Base-by-base conservation (phyloP, 139 green algal genomes). In the Nannochloris sp. region DNA sequence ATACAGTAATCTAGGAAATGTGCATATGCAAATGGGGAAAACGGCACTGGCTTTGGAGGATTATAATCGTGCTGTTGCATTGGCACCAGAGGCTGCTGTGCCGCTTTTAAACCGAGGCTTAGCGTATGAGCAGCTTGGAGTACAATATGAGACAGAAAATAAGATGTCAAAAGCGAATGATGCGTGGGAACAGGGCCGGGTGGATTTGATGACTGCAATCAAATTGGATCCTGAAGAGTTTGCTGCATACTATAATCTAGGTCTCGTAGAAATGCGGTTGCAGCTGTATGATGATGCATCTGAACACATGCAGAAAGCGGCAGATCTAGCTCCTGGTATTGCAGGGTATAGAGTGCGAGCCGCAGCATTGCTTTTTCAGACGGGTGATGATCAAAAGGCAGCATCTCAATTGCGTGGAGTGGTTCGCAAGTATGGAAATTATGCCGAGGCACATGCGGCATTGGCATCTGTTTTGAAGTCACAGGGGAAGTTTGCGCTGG, bases 271-370 rank as follows among this genome's bases (percentile, higher is more conserved):
- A 51, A 67, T 76, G 70, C 56, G 63, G 12, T 29, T 76, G 13
- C 58, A 46, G 25, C 25, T 57, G 14, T 76, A 59, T 23, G 28
- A 16, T 20, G 62, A n/a, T 26, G 70, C 70, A 0, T 33, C 68
- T 2, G 49, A 40, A 9, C 50, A 59, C 44, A 68, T 63, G 6
- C 11, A 17, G 17, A 68, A 59, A 2, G 70, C 70, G 3, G 70
- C 70, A 0, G 64, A 76, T 51, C 56, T 76, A 59, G 70, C 70
- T 40, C 63, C 70, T 2, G 69, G 69, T 25, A 43, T 76, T 45
- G 45, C 69, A 40, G 70, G 70, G 5, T 76, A 76, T 23, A 63
- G 70, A 14, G 56, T 76, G 37, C 57, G 58, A 13, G 16, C 58
- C 25, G 70, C 63, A 11, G 65, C 63, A 16, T 59, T 76, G 56